Conservation (phyloP, 192 early-diverging fungal genomes). For the Chytriomyces confervae region DNA sequence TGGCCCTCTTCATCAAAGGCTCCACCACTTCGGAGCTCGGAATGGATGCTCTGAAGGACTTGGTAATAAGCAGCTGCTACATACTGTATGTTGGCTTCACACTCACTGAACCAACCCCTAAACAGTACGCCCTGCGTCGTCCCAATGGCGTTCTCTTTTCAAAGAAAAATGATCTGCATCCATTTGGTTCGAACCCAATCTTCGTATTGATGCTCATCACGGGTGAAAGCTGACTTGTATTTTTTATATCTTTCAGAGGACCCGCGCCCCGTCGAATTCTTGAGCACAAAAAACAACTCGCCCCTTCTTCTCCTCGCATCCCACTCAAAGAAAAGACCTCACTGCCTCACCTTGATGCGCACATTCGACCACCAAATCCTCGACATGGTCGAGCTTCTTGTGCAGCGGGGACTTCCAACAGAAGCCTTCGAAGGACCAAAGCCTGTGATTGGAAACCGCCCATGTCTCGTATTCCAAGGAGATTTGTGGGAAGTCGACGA, state of each 20-base stretch:
- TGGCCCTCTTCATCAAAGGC: slow-evolving; percentile 86
- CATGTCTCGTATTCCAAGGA: slow-evolving; percentile 89
- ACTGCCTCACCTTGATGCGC: slow-evolving; percentile 88
- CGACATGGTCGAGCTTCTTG: slow-evolving; percentile 94
- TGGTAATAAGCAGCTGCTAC: slow-evolving; percentile 56
- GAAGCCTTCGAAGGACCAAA: slow-evolving; percentile 72
- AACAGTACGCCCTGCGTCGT: slow-evolving; percentile 84
- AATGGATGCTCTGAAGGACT: slow-evolving; percentile 83
- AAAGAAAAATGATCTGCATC: slow-evolving; percentile 94
- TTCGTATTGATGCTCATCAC: not conserved
- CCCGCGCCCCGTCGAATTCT: slow-evolving; percentile 87
- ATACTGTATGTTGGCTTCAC: not conserved
- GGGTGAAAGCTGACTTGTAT: not conserved
- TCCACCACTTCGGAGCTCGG: slow-evolving; percentile 85
- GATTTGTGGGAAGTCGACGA: slow-evolving; percentile 79
- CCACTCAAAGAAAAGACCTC: slow-evolving; percentile 95
- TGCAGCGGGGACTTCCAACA: slow-evolving; percentile 74
- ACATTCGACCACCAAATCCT: slow-evolving; percentile 93
- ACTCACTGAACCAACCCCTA: not conserved
- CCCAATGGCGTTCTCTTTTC: slow-evolving; percentile 86
- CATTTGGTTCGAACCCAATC: slow-evolving; percentile 64
- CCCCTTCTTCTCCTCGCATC: slow-evolving; percentile 88
- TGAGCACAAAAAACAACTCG: slow-evolving; percentile 95
- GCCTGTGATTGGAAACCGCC: slow-evolving; percentile 85
- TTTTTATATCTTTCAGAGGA: slow-evolving; percentile 67